Conservation (phyloP, 2,329 filamentous ascomycete species). For the Fusarium sp. region DNA sequence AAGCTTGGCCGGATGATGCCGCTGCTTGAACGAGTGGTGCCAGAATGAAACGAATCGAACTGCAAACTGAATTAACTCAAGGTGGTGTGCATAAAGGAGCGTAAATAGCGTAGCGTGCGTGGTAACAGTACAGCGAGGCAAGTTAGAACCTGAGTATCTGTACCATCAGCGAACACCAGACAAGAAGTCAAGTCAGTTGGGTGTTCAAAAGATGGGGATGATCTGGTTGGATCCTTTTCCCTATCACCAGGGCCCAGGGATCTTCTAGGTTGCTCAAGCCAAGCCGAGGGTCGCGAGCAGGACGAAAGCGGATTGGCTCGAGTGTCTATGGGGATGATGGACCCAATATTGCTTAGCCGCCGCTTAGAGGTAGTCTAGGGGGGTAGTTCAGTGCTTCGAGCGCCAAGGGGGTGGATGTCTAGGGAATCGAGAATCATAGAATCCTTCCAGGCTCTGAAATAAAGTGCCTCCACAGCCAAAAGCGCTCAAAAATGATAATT, state of each 20-base stretch:
- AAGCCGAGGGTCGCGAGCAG: conserved; percentile 27
- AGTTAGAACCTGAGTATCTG: conserved; percentile 9
- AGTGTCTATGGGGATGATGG: conserved; percentile 34
- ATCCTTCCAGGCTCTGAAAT: neutral
- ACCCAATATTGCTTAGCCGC: conserved; percentile 40
- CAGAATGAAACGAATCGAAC: conserved; percentile 22
- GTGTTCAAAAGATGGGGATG: conserved; percentile 26
- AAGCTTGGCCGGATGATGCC: conserved; percentile 19
- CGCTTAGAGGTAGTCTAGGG: conserved; percentile 13
- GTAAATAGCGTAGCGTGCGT: conserved; percentile 18
- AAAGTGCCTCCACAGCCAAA: neutral
- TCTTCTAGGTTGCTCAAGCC: conserved; percentile 15
- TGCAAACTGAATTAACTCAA: conserved; percentile 24
- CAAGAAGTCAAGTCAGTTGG: conserved; percentile 4
- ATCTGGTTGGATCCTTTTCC: conserved; percentile 28
- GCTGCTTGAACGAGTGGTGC: conserved; percentile 30
- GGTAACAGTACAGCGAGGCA: conserved; percentile 5
- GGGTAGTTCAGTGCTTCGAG: neutral
- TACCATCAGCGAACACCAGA: neutral
- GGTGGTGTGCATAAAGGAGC: conserved; percentile 34
- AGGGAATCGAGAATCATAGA: neutral
- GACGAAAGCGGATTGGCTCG: conserved; percentile 38
- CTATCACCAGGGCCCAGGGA: conserved; percentile 28
- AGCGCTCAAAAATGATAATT: neutral
- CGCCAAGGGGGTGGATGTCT: neutral